These are phyloP conservation scores for Fraxinus platypoda DNA, from an alignment of 305 asterid species.

Conservation along the genomic window DNA sequence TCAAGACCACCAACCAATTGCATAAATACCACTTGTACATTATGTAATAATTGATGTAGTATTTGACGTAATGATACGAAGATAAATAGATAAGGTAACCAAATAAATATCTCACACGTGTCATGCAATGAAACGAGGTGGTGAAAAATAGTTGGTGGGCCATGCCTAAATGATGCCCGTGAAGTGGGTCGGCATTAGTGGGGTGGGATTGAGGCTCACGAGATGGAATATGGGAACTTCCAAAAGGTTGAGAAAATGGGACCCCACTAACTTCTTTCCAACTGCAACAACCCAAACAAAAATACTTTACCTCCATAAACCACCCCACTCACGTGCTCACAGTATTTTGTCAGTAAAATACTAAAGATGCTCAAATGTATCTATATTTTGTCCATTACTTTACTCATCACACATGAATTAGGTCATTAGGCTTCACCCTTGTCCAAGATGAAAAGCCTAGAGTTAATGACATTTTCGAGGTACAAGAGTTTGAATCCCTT, in stretches of 20 bases:
- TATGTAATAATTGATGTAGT: too few species aligned
- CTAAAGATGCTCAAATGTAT: background rate
- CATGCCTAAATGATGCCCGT: constrained; percentile 14
- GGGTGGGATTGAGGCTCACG: constrained; percentile 28
- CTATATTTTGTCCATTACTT: too few species aligned
- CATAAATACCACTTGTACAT: too few species aligned
- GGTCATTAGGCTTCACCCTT: background rate
- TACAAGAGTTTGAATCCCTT: background rate
- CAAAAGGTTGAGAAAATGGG: background rate
- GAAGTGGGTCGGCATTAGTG: constrained; percentile 43
- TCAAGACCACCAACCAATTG: too few species aligned
- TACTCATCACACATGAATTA: background rate
- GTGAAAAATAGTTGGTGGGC: background rate
- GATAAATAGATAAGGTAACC: background rate
- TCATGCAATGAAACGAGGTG: background rate
- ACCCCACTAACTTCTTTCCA: constrained; percentile 28
- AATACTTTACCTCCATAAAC: background rate
- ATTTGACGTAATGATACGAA: too few species aligned
- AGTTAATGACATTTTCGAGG: background rate
- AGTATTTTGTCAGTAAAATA: background rate
- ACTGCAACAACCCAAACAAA: constrained; percentile 10
- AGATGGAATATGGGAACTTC: constrained; percentile 26
- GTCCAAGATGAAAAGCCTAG: background rate
- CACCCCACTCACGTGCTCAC: constrained; percentile 20
- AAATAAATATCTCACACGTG: background rate